phyloP scores from a whole-genome alignment of 2,329 filamentous ascomycete genomes.

The Fusarium fujikuroi region DNA sequence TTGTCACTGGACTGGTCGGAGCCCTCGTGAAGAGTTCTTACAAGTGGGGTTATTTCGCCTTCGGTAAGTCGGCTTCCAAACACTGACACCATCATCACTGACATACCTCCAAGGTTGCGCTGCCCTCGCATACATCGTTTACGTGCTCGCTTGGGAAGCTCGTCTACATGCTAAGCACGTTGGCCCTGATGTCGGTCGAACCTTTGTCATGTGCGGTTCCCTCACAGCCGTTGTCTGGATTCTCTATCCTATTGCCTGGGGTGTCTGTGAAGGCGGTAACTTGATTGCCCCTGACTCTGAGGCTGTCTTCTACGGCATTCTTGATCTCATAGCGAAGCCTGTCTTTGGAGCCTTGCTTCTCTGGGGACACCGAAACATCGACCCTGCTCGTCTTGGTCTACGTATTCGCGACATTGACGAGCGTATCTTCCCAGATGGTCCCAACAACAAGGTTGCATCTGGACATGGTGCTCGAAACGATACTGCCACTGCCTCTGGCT shows the following conservation, averaged over 20 bases:
- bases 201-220: constrained; percentile 66
- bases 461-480: neutral
- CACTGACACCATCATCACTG: rapidly evolving
- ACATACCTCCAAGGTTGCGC: constrained; percentile 45
- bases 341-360: constrained; percentile 70
- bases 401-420: constrained; percentile 46
- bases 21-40: constrained; percentile 61
- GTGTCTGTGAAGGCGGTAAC: constrained; percentile 64
- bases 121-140: constrained; percentile 58
- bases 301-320: constrained; percentile 74
- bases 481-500: neutral
- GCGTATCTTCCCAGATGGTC: constrained; percentile 5
- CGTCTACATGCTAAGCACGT: constrained; percentile 62
- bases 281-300: constrained; percentile 70
- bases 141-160: constrained; percentile 54
- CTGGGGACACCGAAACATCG: constrained; percentile 71
- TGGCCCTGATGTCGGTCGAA: constrained; percentile 62
- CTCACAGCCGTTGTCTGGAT: constrained; percentile 68
- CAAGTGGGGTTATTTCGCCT: constrained; percentile 67
- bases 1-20: constrained; percentile 56
- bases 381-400: constrained; percentile 66
- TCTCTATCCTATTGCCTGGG: constrained; percentile 65
- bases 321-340: constrained; percentile 73
- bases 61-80: constrained; percentile 44
- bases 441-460: neutral